phyloP scores from a whole-genome alignment of 768 basidiomycete species.

The Myochromella boudieri region DNA sequence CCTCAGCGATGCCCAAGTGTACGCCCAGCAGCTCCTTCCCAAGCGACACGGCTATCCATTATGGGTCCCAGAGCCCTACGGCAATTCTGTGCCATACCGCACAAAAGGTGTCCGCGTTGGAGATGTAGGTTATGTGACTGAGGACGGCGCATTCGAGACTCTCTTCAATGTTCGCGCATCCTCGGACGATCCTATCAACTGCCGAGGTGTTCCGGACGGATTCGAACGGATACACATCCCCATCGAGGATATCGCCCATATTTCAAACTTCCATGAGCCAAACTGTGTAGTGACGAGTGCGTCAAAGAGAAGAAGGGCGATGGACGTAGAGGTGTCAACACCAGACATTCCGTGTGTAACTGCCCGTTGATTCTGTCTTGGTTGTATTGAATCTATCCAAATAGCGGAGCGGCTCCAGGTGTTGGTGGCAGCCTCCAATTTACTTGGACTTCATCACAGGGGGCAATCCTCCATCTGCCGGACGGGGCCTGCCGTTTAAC shows the following conservation, averaged over 20 bases:
- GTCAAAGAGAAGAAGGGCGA: conserved; percentile 1
- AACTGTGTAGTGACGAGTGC: conserved; percentile 9
- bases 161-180: conserved; percentile 20
- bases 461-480: conserved; percentile 15
- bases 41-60: conserved; percentile 30
- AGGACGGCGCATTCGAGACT: conserved; percentile 21
- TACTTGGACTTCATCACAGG: conserved; percentile 14
- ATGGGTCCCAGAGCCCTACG: conserved; percentile 31
- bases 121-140: conserved; percentile 22
- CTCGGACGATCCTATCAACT: conserved; percentile 15
- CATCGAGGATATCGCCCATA: conserved; percentile 13
- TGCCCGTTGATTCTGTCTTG: not conserved
- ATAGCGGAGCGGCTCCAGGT: conserved; percentile 7
- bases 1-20: conserved; percentile 13
- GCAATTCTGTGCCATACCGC: conserved; percentile 19
- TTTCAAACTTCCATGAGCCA: conserved; percentile 10
- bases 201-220: conserved; percentile 14
- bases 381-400: not conserved
- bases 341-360: conserved; percentile 10
- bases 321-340: conserved; percentile 7
- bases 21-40: conserved; percentile 14
- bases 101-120: conserved; percentile 22
- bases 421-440: conserved; percentile 8
- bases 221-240: conserved; percentile 14
- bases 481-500: conserved; percentile 12